phyloP scores from a whole-genome alignment of 2,329 filamentous ascomycete species.

The Trichoderma sp. region DNA sequence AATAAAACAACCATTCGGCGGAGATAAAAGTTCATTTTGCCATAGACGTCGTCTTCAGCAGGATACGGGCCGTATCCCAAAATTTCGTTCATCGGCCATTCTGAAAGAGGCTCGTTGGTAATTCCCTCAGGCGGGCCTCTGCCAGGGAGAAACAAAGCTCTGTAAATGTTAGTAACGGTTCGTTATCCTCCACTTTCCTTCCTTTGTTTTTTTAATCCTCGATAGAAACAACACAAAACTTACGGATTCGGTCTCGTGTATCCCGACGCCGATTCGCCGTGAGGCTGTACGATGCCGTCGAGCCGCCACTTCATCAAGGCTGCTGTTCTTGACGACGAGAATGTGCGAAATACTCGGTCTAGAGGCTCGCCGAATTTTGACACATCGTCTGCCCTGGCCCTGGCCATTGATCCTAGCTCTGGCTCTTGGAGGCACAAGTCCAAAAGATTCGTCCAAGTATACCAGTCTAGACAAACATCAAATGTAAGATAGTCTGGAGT shows the following conservation, averaged over 20 bases:
- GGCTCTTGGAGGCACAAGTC: background rate
- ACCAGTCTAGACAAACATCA: background rate
- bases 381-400: slow-evolving; percentile 20
- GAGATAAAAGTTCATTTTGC: slow-evolving; percentile 32
- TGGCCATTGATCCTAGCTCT: background rate
- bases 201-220: no score
- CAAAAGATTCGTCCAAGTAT: background rate
- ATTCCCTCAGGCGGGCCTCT: slow-evolving; percentile 3
- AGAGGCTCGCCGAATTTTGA: slow-evolving; percentile 15
- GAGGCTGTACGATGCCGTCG: slow-evolving; percentile 29
- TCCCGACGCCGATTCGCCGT: slow-evolving; percentile 23
- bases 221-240: background rate
- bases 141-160: slow-evolving; percentile 22
- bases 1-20: slow-evolving; percentile 25
- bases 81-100: slow-evolving; percentile 30
- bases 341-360: slow-evolving; percentile 6
- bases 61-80: slow-evolving; percentile 23
- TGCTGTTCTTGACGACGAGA: slow-evolving; percentile 23
- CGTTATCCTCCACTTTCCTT: background rate
- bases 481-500: background rate
- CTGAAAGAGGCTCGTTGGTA: slow-evolving; percentile 27
- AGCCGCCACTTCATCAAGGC: slow-evolving; percentile 25
- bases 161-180: slow-evolving; percentile 6
- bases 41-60: slow-evolving; percentile 29
- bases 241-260: slow-evolving; percentile 27